Percentiles rank a stretch among this genome's conserved stretches.
Conservation (phyloP, 2,329 filamentous ascomycete genomes). For the Fonsecaea pugnacius region DNA sequence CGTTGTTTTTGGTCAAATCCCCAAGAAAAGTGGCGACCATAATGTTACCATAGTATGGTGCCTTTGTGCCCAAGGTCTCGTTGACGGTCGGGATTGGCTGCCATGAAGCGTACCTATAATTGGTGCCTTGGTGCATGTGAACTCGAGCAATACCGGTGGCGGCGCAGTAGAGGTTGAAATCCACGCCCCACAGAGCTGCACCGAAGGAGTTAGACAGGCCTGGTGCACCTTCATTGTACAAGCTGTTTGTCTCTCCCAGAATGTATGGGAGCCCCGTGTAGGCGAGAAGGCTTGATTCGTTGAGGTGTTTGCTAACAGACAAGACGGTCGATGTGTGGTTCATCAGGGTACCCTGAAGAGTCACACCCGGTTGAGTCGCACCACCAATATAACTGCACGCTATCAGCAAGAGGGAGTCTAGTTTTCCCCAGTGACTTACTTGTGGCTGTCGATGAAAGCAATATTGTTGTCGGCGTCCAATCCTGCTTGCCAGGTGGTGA, state of each 20-base stretch:
- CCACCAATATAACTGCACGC: slow-evolving; percentile 63
- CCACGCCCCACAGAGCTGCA: slow-evolving; percentile 66
- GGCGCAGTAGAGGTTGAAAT: slow-evolving; percentile 65
- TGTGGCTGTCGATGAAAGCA: slow-evolving; percentile 62
- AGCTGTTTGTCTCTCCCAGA: slow-evolving; percentile 65
- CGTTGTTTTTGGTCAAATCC: slow-evolving; percentile 40
- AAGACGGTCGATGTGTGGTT: slow-evolving; percentile 62
- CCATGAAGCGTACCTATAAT: slow-evolving; percentile 66
- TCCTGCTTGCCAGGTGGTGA: slow-evolving; percentile 59
- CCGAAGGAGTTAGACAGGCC: slow-evolving; percentile 69
- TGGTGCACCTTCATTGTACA: slow-evolving; percentile 65
- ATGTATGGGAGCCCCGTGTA: slow-evolving; percentile 56
- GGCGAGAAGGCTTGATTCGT: slow-evolving; percentile 52
- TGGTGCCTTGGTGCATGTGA: slow-evolving; percentile 68
- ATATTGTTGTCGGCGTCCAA: slow-evolving; percentile 57
- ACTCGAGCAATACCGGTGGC: slow-evolving; percentile 60
- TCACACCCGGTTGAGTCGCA: slow-evolving; percentile 63
- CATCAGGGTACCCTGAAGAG: slow-evolving; percentile 65
- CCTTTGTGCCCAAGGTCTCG: slow-evolving; percentile 60
- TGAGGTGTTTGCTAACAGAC: slow-evolving; percentile 58
- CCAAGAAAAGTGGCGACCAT: slow-evolving; percentile 63
- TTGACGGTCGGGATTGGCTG: slow-evolving; percentile 54
- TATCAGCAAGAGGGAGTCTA: slow-evolving; percentile 10
- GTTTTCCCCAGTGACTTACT: slow-evolving; percentile 48
- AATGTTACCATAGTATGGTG: slow-evolving; percentile 68